Percentiles rank a stretch among this genome's conserved stretches.
Conservation (phyloP, 2,329 filamentous ascomycete genomes). For the Metarhizium humberi region DNA sequence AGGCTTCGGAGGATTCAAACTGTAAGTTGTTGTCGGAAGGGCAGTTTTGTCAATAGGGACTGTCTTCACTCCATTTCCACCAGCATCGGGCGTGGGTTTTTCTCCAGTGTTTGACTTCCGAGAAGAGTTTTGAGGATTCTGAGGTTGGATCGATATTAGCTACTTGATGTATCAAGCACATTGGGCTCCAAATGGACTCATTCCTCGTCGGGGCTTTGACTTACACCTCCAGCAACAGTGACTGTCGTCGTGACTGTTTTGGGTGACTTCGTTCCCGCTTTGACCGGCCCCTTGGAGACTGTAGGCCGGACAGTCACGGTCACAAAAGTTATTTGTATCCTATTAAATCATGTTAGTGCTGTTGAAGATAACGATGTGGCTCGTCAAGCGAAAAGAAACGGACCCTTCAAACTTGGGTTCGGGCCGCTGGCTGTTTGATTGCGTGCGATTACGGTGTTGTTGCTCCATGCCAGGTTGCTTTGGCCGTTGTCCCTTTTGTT, state of each 20-base stretch:
- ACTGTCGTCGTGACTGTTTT: slow-evolving; percentile 6
- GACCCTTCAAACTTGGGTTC: background rate
- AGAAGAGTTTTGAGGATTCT: background rate
- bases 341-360: background rate
- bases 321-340: background rate
- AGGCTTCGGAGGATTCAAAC: too few species aligned
- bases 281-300: slow-evolving; percentile 1
- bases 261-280: slow-evolving; percentile 9
- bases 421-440: background rate
- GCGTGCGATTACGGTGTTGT: background rate
- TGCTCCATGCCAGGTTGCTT: background rate
- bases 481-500: background rate
- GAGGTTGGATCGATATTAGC: background rate
- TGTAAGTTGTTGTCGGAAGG: background rate
- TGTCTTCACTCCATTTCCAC: slow-evolving; percentile 19
- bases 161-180: background rate
- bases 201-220: background rate
- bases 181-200: background rate
- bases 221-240: slow-evolving; percentile 2
- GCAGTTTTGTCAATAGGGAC: slow-evolving; percentile 17
- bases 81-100: slow-evolving; percentile 6
- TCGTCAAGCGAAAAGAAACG: background rate
- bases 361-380: background rate
- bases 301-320: background rate
- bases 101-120: background rate